Evolutionary conservation across 73 alveolate genomes (phyloP), one percentile per base, ranked within the genome.

Genomic region (Effrenium voratum): DNA sequence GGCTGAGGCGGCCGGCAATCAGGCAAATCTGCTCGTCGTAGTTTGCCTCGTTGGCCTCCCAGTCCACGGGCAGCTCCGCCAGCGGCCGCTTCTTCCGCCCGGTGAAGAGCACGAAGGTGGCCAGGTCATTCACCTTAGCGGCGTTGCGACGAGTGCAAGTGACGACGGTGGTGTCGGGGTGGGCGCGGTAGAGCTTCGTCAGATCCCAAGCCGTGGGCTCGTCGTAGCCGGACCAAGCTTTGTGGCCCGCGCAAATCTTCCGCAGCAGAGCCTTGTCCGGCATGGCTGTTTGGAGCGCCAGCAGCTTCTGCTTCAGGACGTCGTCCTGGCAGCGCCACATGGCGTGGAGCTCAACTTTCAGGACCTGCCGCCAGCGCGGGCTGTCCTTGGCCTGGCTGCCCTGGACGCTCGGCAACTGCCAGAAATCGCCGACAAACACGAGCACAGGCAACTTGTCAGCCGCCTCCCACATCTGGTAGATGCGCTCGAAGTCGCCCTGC

Each of bases 131-230:
- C 10, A 70, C 82, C 1, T 0, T 1, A 22, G 38, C 44, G 8
- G 82, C 82, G 0, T 1, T 36, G 2, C 44, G 0, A 0, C 82
- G 38, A 36, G 82, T 70, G 50, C 82, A 70, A 0, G 82, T 70
- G 82, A 34, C 82, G 1, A 70, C 28, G 82, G 38, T 70, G 0
- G 82, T 70, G 46, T 70, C 43, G 0, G 82, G 46, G 2, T 70
- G 82, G 3, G 22, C 82, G 2, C 44, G 0, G 46, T 0, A 32
- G 46, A 70, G 44, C 50, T 70, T 1, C 82, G 19, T 26, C 82
- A 70, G 1, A 2, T 70, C 82, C 82, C 82, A 70, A 1, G 82
- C 82, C 2, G 82, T 70, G 2, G 82, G 82, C 82, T 70, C 82
- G 0, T 70, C 50, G 46, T 34, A 1, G 45, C 82, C 44, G 13